A percentile compares a stretch with the other conserved stretches of the same genome.
Evolutionary conservation across 331 rosid genomes (phyloP).

Genomic region (Rhamnella rubrinervis): DNA sequence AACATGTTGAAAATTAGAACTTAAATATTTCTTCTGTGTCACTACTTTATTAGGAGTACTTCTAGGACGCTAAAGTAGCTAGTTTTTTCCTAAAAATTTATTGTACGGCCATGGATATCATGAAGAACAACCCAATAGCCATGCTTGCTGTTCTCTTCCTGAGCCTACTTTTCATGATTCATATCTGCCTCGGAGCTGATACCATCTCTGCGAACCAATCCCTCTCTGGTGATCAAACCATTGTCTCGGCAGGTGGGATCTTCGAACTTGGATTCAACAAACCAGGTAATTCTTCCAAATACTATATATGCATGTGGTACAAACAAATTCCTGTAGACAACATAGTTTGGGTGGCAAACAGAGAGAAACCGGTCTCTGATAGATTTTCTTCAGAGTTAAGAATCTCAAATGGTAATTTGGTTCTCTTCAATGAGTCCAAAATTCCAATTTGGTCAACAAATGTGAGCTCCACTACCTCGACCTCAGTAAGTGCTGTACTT

Average conservation of each 20-base stretch:
- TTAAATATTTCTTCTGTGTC: too few relatives aligned
- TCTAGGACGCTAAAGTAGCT: too few relatives aligned
- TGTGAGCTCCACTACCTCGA: background rate
- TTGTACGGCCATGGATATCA: too few relatives aligned
- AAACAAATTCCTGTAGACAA: slow-evolving; percentile 10
- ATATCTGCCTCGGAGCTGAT: slow-evolving; percentile 10
- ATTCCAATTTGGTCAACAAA: slow-evolving; percentile 31
- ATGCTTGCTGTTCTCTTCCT: background rate
- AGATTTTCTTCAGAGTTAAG: slow-evolving; percentile 12
- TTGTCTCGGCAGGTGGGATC: slow-evolving; percentile 12
- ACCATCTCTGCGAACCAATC: slow-evolving; percentile 12
- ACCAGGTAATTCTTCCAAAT: slow-evolving; percentile 35
- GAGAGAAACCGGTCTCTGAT: slow-evolving; percentile 30
- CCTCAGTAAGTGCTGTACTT: slow-evolving; percentile 19
- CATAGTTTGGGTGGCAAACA: slow-evolving; percentile 39
- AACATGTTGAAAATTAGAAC: too few relatives aligned
- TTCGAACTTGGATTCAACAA: slow-evolving; percentile 29
- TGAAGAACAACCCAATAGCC: too few relatives aligned
- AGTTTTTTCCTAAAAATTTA: too few relatives aligned
- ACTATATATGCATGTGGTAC: slow-evolving; percentile 67
- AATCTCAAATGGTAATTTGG: slow-evolving; percentile 26
- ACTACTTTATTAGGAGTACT: too few relatives aligned
- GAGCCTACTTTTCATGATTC: background rate
- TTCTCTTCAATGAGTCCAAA: slow-evolving; percentile 22
- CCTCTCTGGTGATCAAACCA: slow-evolving; percentile 20